Conservation (phyloP, 1,284 basidiomycete species). For the Sutorius eximius region DNA sequence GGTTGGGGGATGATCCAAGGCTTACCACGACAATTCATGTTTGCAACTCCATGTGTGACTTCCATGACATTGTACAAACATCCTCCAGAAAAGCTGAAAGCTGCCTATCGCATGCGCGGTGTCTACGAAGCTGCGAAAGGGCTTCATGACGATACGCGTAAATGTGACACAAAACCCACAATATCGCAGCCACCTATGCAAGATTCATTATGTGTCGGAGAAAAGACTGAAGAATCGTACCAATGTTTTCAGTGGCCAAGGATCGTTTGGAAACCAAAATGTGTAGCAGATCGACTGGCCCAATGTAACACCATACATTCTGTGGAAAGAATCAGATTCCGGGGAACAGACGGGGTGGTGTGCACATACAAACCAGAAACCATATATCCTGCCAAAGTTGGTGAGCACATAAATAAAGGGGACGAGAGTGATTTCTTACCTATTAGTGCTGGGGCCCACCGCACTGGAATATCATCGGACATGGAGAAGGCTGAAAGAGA, state of each 20-base stretch:
- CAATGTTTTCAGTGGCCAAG: conserved; percentile 1
- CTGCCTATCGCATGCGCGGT: conserved; percentile 3
- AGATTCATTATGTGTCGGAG: background rate
- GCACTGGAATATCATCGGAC: background rate
- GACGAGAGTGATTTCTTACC: background rate
- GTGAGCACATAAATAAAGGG: background rate
- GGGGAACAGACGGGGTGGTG: background rate
- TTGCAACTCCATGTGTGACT: conserved; percentile 1
- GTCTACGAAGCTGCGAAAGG: conserved; percentile 3
- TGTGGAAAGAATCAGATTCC: background rate
- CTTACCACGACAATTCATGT: conserved; percentile 7
- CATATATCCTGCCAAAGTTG: background rate
- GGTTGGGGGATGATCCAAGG: background rate
- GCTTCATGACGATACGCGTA: background rate
- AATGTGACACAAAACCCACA: background rate
- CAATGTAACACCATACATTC: conserved; percentile 13
- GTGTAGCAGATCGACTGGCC: conserved; percentile 12
- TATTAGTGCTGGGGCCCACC: conserved; percentile 9
- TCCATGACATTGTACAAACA: conserved; percentile 1
- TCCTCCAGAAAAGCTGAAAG: background rate
- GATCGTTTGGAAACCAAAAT: conserved; percentile 14
- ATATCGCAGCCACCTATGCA: conserved; percentile 4
- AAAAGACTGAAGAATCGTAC: background rate
- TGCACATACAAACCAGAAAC: conserved; percentile 7
- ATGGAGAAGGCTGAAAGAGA: background rate